phyloP scores from a whole-genome alignment of 805 yeast species.

The Schizosaccharomyces osmophilus region DNA sequence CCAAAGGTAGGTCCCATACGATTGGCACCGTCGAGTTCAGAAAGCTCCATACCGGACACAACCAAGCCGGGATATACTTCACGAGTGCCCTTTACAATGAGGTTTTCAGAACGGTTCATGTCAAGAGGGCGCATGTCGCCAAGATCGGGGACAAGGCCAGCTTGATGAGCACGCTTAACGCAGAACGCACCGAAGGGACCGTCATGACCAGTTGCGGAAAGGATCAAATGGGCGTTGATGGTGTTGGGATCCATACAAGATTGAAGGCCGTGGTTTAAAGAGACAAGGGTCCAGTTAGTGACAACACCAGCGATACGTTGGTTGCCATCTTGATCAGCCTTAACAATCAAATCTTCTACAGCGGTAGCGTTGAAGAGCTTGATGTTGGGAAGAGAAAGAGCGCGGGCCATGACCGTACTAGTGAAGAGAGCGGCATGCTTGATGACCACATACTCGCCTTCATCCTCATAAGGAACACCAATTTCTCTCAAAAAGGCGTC shows the following conservation, averaged over 20 bases:
- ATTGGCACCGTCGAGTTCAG: slow-evolving; percentile 53
- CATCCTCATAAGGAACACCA: slow-evolving; percentile 46
- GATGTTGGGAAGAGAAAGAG: slow-evolving; percentile 45
- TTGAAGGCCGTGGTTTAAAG: slow-evolving; percentile 52
- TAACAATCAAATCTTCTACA: slow-evolving; percentile 56
- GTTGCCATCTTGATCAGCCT: slow-evolving; percentile 31
- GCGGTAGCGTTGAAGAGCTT: slow-evolving; percentile 60
- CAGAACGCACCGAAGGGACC: slow-evolving; percentile 66
- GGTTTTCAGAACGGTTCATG: slow-evolving; percentile 57
- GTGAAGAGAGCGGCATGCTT: slow-evolving; percentile 61
- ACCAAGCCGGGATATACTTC: slow-evolving; percentile 38
- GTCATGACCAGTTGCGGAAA: slow-evolving; percentile 60
- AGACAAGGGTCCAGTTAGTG: slow-evolving; percentile 60
- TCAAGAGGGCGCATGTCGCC: slow-evolving; percentile 59
- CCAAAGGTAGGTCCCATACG: slow-evolving; percentile 74
- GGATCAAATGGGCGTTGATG: slow-evolving; percentile 35
- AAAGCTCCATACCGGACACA: slow-evolving; percentile 58
- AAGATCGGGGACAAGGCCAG: slow-evolving; percentile 17
- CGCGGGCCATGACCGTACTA: slow-evolving; percentile 45
- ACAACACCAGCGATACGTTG: slow-evolving; percentile 56
- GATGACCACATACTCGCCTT: slow-evolving; percentile 57
- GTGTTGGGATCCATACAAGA: slow-evolving; percentile 69
- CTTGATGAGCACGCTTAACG: slow-evolving; percentile 36
- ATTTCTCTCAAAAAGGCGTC: slow-evolving; percentile 39
- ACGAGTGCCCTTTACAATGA: slow-evolving; percentile 43